Base-by-base conservation (phyloP, 768 basidiomycete species). In the Myochromella boudieri region DNA sequence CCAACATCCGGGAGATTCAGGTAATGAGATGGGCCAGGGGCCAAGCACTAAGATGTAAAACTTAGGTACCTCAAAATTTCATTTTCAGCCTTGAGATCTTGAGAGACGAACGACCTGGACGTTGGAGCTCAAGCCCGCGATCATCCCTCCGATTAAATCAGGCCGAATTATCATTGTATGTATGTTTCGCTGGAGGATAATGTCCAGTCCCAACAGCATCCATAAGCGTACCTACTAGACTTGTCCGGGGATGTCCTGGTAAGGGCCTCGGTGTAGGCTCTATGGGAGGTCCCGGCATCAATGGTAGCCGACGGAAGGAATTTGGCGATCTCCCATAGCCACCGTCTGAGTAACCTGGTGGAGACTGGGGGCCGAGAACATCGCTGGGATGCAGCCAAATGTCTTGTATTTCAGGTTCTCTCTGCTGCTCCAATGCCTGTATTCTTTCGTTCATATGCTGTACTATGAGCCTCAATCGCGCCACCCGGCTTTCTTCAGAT, bases 381-480 rank as follows among this genome's bases (percentile, higher is more conserved):
- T 26, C 20, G 9, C 22, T 10, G 6, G 22, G 15, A 31, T n/a
- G 2, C 22, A 17, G 37, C 37, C 37, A 40, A 29, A n/a, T n/a
- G n/a, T n/a, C 22, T 6, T 21, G 10, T 12, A 6, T 1, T 14
- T 18, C 21, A 24, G 40, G 22, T 21, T 27, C 26, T 21, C 47
- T 12, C 29, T 38, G 33, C 25, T 48, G 40, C 21, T 44, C 34
- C 21, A 48, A 21, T 3, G 28, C 32, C 6, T 1, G 11, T 7
- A 39, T 39, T 14, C 36, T 21, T 36, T 51, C 28, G 14, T 40
- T 38, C 49, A 46, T 32, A 6, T 17, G 44, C 17, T 37, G 34
- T 6, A 51, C 44, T 24, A 34, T 41, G 26, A 14, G 17, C 32
- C 36, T 36, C 46, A 25, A 36, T 22, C 4, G 18, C 22, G 38